These are phyloP conservation scores for Saksenaea vasiformis DNA, from an alignment of 371 early-diverging fungal species.

Conservation along the genomic window DNA sequence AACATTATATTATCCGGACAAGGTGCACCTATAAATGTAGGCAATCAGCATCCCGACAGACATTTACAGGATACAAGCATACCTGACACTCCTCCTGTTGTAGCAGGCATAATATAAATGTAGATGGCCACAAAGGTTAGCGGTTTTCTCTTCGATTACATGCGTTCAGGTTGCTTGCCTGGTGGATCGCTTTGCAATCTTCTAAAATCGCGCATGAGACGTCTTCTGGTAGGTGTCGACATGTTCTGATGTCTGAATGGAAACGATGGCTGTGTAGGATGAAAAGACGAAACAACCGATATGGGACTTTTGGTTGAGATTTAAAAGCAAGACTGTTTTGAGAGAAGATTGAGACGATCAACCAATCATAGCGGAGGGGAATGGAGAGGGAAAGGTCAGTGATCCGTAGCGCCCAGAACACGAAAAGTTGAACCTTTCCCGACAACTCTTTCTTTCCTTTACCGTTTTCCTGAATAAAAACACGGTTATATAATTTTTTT, in stretches of 20 bases:
- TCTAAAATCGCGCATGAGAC: constrained; percentile 96
- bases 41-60: not conserved
- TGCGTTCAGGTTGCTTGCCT: constrained; percentile 37
- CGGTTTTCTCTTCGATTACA: not conserved
- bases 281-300: too few relatives aligned
- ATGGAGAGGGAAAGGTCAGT: too few relatives aligned
- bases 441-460: too few relatives aligned
- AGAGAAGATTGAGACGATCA: not conserved
- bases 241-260: constrained; percentile 36
- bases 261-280: too few relatives aligned
- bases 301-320: too few relatives aligned
- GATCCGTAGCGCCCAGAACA: too few relatives aligned
- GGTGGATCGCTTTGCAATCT: constrained; percentile 95
- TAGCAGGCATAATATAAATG: constrained; percentile 2
- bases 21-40: constrained; percentile 88
- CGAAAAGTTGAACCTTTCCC: too few relatives aligned
- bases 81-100: constrained; percentile 54
- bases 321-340: not conserved
- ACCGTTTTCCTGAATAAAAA: too few relatives aligned
- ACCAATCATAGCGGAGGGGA: too few relatives aligned
- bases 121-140: not conserved
- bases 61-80: not conserved
- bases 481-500: too few relatives aligned
- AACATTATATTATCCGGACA: constrained; percentile 93
- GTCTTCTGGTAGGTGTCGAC: constrained; percentile 88